Evolutionary conservation across 2,329 filamentous ascomycete genomes (phyloP).

Genomic region (Cercospora sesami): DNA sequence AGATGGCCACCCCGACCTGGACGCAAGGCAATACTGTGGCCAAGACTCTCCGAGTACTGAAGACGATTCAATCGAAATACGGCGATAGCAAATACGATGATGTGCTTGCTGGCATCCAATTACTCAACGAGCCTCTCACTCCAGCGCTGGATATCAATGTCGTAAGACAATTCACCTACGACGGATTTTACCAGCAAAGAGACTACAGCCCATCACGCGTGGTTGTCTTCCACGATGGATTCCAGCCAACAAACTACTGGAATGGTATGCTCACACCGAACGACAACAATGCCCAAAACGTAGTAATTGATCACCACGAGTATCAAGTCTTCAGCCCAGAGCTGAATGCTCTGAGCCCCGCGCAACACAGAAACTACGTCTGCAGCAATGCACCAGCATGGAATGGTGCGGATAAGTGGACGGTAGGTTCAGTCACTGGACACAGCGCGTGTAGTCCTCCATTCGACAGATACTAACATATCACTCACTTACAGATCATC

Average conservation of each 20-base stretch:
- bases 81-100: constrained; percentile 55
- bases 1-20: constrained; percentile 46
- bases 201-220: constrained; percentile 35
- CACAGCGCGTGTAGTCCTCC: too few relatives aligned
- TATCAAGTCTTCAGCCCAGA: constrained; percentile 63
- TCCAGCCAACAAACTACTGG: constrained; percentile 56
- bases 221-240: constrained; percentile 62
- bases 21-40: constrained; percentile 50
- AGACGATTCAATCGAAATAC: constrained; percentile 60
- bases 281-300: constrained; percentile 53
- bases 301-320: constrained; percentile 67
- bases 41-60: constrained; percentile 58
- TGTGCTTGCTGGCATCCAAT: constrained; percentile 59
- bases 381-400: constrained; percentile 57
- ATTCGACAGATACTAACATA: neutral
- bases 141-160: constrained; percentile 48
- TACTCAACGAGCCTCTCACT: constrained; percentile 59
- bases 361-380: constrained; percentile 56
- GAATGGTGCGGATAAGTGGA: constrained; percentile 61
- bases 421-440: constrained; percentile 35
- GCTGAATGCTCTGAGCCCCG: constrained; percentile 52
- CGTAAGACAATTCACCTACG: constrained; percentile 57
- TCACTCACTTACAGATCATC: constrained; percentile 44
- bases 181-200: constrained; percentile 51
- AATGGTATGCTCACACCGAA: constrained; percentile 60